Evolutionary conservation across 192 early-diverging fungal species (phyloP), one percentile per base, ranked within the genome.

Genomic region (Borealophlyctis nickersoniae): DNA sequence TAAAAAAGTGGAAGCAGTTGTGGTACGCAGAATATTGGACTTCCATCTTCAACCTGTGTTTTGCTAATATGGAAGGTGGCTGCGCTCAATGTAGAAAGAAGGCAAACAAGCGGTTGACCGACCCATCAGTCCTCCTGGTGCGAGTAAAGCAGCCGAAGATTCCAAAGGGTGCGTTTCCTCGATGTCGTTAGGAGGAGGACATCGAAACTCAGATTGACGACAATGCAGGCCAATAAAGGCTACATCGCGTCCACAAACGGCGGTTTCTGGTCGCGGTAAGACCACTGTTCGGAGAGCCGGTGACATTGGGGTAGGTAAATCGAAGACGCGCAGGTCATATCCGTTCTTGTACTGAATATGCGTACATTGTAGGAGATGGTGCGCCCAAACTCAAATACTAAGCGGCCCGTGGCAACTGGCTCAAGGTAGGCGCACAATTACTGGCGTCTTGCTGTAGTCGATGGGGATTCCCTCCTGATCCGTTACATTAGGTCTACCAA

Each of bases 51-150:
- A 27, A 14, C 24, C 22, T 22, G 4, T 63, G 9, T 63, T n/a
- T 4, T 22, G 29, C 69, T 51, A 16, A 65, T 19, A 5, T 24
- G 65, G 14, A 29, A 16, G 26, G 23, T 52, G 19, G 5, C 9
- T 27, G 23, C 23, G 49, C 13, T 36, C 39, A 29, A n/a, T n/a
- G 14, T 36, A 81, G 79, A 81, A 76, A 74, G 74, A 75, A 65
- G 80, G 80, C 35, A 73, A 66, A 70, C 66, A 71, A 48, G 64
- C 71, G 11, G 58, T 81, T 14, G 67, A 75, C 2, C 54, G 70
- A 48, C 77, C 80, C 5, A 51, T 70, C 36, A 60, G 75, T 28
- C 56, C 67, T 9, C 72, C 67, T 22, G 52, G 59, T 27, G 36
- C 57, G 2, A 70, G 66, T 36, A 11, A 52, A 2, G 76, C 72